Percentiles rank a stretch among this genome's conserved stretches.
These are phyloP conservation scores for Pseudoscleropodium purum DNA, from an alignment of 225 moss, liverwort and hornwort species.

Conservation along the genomic window DNA sequence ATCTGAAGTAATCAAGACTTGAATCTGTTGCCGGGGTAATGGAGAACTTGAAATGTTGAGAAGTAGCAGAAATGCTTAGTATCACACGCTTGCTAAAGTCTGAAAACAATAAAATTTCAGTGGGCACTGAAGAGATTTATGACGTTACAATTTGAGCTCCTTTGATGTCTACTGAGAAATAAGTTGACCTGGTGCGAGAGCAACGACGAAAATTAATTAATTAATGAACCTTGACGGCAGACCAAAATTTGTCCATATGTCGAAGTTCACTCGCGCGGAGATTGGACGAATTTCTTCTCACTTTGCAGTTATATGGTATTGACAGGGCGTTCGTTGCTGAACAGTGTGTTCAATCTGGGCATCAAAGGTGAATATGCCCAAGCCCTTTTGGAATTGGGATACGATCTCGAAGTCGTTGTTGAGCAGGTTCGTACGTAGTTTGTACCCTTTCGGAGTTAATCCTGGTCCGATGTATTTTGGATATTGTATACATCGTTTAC, in stretches of 20 bases:
- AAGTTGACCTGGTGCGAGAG: background rate
- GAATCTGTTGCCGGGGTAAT: background rate
- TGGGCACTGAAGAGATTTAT: background rate
- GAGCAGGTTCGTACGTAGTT: slow-evolving; percentile 57
- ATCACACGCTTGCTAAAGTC: background rate
- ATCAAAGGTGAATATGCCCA: slow-evolving; percentile 80
- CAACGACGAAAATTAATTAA: background rate
- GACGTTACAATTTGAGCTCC: background rate
- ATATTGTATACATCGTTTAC: background rate
- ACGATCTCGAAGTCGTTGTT: slow-evolving; percentile 77
- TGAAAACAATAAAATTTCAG: background rate
- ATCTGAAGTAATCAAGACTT: background rate
- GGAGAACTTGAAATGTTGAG: background rate
- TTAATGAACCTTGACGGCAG: background rate
- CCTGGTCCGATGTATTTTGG: background rate
- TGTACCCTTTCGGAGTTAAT: background rate
- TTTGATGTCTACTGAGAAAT: background rate
- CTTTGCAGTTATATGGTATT: background rate
- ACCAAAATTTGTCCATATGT: background rate
- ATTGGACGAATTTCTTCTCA: background rate
- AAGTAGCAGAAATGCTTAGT: background rate
- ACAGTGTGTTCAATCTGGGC: slow-evolving; percentile 80
- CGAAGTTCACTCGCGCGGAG: background rate
- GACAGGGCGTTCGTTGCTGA: slow-evolving; percentile 79
- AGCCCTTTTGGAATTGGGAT: slow-evolving; percentile 76